A percentile compares a stretch with the other conserved stretches of the same genome.
phyloP scores from a whole-genome alignment of 192 early-diverging fungal genomes.

The Rhizophagus sp. region DNA sequence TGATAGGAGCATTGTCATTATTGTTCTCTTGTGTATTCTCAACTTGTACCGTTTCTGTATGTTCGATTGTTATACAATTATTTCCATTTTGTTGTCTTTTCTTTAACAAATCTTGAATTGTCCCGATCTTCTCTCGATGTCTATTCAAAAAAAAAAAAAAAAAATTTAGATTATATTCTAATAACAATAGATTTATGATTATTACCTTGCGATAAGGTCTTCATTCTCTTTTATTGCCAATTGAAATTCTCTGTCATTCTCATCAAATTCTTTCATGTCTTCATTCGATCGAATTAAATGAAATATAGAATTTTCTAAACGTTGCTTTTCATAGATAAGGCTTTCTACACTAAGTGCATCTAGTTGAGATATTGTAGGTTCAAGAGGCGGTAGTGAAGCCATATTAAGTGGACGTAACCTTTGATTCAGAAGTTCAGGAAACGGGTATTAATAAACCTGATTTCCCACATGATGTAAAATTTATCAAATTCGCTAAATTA shows the following conservation, averaged over 20 bases:
- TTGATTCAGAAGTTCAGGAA: too few species aligned
- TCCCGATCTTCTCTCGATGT: background rate
- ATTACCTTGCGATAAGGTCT: constrained; percentile 37
- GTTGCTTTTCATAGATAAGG: constrained; percentile 38
- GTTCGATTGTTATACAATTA: constrained; percentile 1
- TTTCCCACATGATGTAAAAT: too few species aligned
- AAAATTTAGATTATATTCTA: background rate
- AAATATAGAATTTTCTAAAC: constrained; percentile 43
- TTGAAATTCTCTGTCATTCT: constrained; percentile 40
- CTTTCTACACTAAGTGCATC: constrained; percentile 33
- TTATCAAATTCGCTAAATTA: too few species aligned
- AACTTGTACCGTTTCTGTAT: background rate
- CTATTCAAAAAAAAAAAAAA: background rate
- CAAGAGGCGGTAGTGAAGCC: constrained; percentile 18
- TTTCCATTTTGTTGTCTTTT: constrained; percentile 14
- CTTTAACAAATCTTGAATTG: constrained; percentile 12
- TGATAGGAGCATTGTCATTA: background rate
- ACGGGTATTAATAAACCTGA: too few species aligned
- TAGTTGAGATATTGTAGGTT: constrained; percentile 16
- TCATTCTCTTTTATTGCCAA: constrained; percentile 42
- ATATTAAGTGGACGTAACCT: background rate
- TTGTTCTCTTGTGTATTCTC: background rate
- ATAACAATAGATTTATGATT: background rate
- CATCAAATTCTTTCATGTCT: constrained; percentile 43
- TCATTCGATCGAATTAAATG: constrained; percentile 44